Percentiles rank a stretch among this genome's conserved stretches.
Conservation (phyloP, 148 eudicot species). For the Simmondsia chinensis region DNA sequence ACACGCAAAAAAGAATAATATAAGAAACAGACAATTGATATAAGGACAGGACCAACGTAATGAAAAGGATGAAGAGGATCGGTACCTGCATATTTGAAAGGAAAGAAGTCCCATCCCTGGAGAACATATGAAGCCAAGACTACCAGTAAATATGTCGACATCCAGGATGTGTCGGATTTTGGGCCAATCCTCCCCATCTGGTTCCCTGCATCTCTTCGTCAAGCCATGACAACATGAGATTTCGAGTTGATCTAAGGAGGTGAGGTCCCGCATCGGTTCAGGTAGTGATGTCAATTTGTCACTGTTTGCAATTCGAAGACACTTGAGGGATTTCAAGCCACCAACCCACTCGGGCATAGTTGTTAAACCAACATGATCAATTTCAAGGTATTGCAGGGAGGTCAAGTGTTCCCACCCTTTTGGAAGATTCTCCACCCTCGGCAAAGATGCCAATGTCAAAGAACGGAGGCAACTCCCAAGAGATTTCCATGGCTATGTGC, state of each 20-base stretch:
- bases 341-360: not conserved
- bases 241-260: not conserved
- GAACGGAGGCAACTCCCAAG: not conserved
- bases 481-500: slow-evolving; percentile 7
- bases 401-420: slow-evolving; percentile 6
- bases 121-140: too few relatives aligned
- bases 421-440: slow-evolving; percentile 1
- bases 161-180: not conserved
- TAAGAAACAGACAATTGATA: too few relatives aligned
- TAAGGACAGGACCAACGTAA: too few relatives aligned
- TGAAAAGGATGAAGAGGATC: too few relatives aligned
- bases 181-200: not conserved
- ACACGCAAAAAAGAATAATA: too few relatives aligned
- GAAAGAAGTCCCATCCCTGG: too few relatives aligned
- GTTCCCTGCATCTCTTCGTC: not conserved
- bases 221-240: not conserved
- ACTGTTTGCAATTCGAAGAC: not conserved
- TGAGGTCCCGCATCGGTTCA: not conserved
- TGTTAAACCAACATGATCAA: not conserved
- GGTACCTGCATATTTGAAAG: too few relatives aligned
- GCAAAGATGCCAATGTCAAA: not conserved
- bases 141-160: too few relatives aligned
- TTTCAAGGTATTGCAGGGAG: not conserved
- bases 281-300: not conserved
- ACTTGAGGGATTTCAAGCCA: not conserved